Conservation (phyloP, 148 eudicot genomes). For the Nyssa sinensis region DNA sequence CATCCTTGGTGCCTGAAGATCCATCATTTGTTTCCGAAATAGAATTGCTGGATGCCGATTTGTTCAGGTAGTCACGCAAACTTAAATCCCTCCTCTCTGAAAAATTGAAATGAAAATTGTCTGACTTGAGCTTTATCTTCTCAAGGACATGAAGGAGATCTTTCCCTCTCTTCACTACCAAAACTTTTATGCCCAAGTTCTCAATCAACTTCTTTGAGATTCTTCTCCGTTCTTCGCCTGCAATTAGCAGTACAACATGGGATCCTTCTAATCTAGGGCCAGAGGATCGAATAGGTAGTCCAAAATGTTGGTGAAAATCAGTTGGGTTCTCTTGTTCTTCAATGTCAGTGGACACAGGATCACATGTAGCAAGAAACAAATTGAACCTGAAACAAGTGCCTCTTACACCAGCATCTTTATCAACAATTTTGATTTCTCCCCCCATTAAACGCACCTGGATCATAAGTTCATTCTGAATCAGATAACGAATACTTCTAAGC, state of each 20-base stretch:
- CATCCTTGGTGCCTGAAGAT: too few species aligned
- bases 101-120: neutral
- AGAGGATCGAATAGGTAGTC: too few species aligned
- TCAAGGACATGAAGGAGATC: neutral
- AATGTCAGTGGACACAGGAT: neutral
- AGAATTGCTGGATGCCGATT: too few species aligned
- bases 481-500: neutral
- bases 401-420: constrained; percentile 28
- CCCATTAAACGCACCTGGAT: constrained; percentile 53
- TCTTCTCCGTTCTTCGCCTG: neutral
- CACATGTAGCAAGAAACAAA: constrained; percentile 25
- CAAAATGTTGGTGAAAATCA: neutral
- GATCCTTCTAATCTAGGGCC: neutral
- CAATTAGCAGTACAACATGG: constrained; percentile 4
- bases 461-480: neutral
- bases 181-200: neutral
- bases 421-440: constrained; percentile 44
- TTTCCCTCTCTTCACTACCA: neutral
- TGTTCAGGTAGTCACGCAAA: too few species aligned
- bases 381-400: constrained; percentile 51
- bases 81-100: neutral
- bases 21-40: neutral
- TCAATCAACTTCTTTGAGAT: constrained; percentile 5
- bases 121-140: constrained; percentile 2
- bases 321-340: neutral